Evolutionary conservation across 805 yeast genomes (phyloP).

Genomic region (Jamesozyma jinghongensis): DNA sequence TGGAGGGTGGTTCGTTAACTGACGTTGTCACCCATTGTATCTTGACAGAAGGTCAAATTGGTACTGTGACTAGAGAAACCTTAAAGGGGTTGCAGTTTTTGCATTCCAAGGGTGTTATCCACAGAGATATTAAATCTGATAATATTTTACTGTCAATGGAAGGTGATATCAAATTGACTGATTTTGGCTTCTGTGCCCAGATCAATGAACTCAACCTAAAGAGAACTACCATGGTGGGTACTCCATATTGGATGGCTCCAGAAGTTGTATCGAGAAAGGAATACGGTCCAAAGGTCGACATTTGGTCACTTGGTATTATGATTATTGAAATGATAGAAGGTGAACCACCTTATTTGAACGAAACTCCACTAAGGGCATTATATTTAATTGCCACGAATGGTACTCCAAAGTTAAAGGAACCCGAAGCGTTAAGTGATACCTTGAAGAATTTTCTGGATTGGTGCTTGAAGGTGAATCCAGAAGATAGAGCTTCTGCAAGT

Average conservation of each 20-base stretch:
- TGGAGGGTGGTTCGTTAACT: constrained; percentile 97
- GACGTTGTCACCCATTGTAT: constrained; percentile 87
- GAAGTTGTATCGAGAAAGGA: constrained; percentile 93
- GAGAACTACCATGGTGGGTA: constrained; percentile 97
- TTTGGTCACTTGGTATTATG: constrained; percentile 98
- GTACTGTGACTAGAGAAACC: constrained; percentile 89
- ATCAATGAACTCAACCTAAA: constrained; percentile 70
- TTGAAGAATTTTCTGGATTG: constrained; percentile 63
- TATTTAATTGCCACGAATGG: constrained; percentile 95
- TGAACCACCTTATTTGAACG: constrained; percentile 96
- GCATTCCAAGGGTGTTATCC: constrained; percentile 88
- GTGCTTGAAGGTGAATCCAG: constrained; percentile 78
- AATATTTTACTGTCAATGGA: constrained; percentile 73
- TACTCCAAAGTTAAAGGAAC: constrained; percentile 86
- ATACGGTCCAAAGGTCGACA: constrained; percentile 93
- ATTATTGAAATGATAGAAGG: constrained; percentile 98
- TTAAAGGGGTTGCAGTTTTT: constrained; percentile 76
- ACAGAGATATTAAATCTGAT: constrained; percentile 93
- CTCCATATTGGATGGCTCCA: constrained; percentile 99
- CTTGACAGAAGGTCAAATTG: constrained; percentile 90
- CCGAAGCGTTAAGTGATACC: constrained; percentile 61
- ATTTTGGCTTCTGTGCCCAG: constrained; percentile 95
- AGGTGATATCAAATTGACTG: constrained; percentile 91
- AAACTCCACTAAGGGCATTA: constrained; percentile 87
- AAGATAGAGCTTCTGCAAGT: constrained; percentile 67